Evolutionary conservation across 2,329 filamentous ascomycete species (phyloP), one percentile per base, ranked within the genome.

Genomic region (Claviceps fusiformis): DNA sequence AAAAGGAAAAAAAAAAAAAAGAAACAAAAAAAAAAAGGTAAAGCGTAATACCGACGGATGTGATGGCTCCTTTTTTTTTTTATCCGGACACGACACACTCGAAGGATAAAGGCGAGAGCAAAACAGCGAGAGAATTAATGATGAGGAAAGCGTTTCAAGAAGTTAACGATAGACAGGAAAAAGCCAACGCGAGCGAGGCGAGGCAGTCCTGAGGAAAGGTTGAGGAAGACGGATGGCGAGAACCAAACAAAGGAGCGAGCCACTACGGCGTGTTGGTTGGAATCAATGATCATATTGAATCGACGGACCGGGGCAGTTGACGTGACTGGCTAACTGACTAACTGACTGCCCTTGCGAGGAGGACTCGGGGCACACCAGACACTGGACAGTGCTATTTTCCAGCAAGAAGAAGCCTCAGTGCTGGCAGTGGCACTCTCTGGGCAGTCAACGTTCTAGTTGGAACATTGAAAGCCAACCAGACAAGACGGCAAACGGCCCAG

Each of bases 121-220:
- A 41, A 39, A 19, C 47, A 44, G 31, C 29, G 15, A 54, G 52
- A 41, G 47, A 41, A 47, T 17, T 5, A 41, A n/a, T 19, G 39
- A 45, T 37, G 31, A 47, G 6, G n/a, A 41, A 43, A 17, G 17
- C 33, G 29, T 29, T 5, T 24, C 54, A 52, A 53, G n/a, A 56
- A 59, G 60, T 63, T 61, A 75, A 69, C 66, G 71, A 74, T 62
- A 58, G 68, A 63, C 62, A 58, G 56, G 64, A 71, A 71, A 65
- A 71, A 73, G 74, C 75, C 75, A 75, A 71, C 82, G 74, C 79
- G 80, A 83, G 73, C 78, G 80, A 81, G 73, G 73, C 70, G 80
- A 81, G 73, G 73, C 70, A 70, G 71, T 58, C 60, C 57, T 55
- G 58, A 60, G 57, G 59, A 60, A 52, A 35, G 41, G 1, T 55